Evolutionary conservation across 345 rosid species (phyloP), one percentile per base, ranked within the genome.

Genomic region (Physaria fendleri): DNA sequence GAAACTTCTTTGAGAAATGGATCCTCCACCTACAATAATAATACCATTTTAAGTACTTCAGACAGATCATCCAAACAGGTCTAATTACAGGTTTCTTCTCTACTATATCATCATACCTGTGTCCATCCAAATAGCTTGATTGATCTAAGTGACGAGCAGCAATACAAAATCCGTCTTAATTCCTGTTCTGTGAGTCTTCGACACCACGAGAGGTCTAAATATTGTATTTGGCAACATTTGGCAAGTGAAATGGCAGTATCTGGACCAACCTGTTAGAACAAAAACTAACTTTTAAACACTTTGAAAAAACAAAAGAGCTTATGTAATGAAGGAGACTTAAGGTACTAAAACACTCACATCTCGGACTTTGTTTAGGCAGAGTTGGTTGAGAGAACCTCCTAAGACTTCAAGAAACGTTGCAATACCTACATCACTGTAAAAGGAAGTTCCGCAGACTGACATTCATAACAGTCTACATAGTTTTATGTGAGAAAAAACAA

Each of bases 181-280:
- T 79, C 84, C 49, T 77, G 85, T 32, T 79, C 62, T 4, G 57
- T 68, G 53, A 85, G 59, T 27, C 59, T 76, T 43, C 84, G 76
- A 68, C 86, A 85, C 80, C 82, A 82, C 56, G 86, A 85, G 33
- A 85, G 59, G 72, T 82, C 85, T 79, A 85, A 74, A 50, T 35
- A 72, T 7, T 8, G 22, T 63, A 82, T 75, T 70, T 71, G 79
- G 27, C 82, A 69, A 5, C 51, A 15, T 37, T 69, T 71, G 20
- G 80, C 78, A 17, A 85, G 78, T 1, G 83, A 71, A 22, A 77
- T 18, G 23, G 83, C 81, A 44, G 84, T 79, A 16, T 66, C 35
- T 54, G 46, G 22, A 21, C 80, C 81, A 12, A 82, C 82, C 93
- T 85, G 77, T 48, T 39, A 48, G 12, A 37, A 50, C 49, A n/a